phyloP scores from a whole-genome alignment of 768 basidiomycete species.

The Boletellus sp. region DNA sequence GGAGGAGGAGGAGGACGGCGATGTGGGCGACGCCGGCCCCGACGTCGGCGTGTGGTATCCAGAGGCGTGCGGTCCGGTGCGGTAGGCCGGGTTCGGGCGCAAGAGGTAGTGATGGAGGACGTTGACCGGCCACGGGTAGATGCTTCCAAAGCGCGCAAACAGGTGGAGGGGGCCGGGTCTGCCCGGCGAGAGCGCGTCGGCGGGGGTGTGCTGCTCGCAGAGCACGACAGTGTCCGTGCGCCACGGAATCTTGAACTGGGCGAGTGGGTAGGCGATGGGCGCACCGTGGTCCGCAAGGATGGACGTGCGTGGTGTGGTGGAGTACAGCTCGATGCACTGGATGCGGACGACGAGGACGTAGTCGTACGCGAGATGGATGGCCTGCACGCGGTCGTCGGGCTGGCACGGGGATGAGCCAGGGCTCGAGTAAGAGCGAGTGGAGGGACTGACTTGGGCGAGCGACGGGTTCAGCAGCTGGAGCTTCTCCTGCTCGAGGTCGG shows the following conservation, averaged over 20 bases:
- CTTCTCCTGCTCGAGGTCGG: conserved; percentile 26
- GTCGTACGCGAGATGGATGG: conserved; percentile 40
- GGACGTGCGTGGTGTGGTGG: conserved; percentile 25
- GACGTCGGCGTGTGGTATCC: background rate
- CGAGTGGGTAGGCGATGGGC: conserved; percentile 40
- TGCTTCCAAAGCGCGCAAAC: conserved; percentile 56
- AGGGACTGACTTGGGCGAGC: conserved; percentile 29
- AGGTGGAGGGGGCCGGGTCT: conserved; percentile 41
- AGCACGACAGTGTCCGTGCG: conserved; percentile 51
- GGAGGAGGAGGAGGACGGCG: background rate
- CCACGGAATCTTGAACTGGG: conserved; percentile 51
- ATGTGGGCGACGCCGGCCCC: background rate
- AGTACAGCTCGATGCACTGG: conserved; percentile 42
- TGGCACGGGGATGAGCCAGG: background rate
- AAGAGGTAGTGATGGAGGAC: conserved; percentile 61
- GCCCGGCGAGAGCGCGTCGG: too few relatives aligned
- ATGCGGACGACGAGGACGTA: conserved; percentile 46
- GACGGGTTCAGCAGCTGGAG: conserved; percentile 37
- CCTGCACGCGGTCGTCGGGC: conserved; percentile 39
- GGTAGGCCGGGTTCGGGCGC: conserved; percentile 40
- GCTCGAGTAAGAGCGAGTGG: background rate
- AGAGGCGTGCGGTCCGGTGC: background rate
- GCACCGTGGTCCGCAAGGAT: conserved; percentile 14
- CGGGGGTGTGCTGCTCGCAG: conserved; percentile 23
- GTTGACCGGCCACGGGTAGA: conserved; percentile 67